Conservation (phyloP, 2,329 filamentous ascomycete genomes). For the Drechslerella stenobrocha region DNA sequence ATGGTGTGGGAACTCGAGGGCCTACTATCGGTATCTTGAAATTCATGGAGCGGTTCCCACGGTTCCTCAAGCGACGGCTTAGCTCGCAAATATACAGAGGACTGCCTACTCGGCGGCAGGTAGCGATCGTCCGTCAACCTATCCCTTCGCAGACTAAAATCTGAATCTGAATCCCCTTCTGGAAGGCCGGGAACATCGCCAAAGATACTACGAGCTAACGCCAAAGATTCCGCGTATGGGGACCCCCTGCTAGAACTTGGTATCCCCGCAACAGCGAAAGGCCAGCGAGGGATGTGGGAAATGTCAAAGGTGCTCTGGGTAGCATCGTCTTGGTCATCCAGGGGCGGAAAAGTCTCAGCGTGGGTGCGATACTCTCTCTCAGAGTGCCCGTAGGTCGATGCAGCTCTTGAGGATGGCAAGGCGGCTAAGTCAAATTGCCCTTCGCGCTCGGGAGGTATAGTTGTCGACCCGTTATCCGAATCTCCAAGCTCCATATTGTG, state of each 20-base stretch:
- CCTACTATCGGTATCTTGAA: conserved; percentile 32
- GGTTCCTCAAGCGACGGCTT: no score
- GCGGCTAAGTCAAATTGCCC: neutral
- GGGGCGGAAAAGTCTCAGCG: conserved; percentile 2
- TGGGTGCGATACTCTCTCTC: neutral
- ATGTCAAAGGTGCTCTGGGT: conserved; percentile 11
- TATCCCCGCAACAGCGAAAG: neutral
- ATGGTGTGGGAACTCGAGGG: conserved; percentile 40
- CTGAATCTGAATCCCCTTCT: conserved; percentile 9
- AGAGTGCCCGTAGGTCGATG: conserved; percentile 13
- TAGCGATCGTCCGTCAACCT: no score
- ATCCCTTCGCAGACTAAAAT: no score
- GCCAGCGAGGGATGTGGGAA: conserved; percentile 5
- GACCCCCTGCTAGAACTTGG: conserved; percentile 25
- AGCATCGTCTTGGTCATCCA: conserved; percentile 9
- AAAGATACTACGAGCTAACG: conserved; percentile 38
- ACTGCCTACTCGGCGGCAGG: conserved; percentile 29
- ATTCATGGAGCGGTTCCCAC: neutral
- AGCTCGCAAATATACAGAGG: conserved; percentile 13
- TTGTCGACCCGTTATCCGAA: conserved; percentile 9
- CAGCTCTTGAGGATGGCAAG: conserved; percentile 23
- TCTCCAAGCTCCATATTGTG: neutral
- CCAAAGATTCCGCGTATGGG: conserved; percentile 34
- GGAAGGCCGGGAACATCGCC: conserved; percentile 32
- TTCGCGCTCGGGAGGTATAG: neutral